Base-by-base conservation (phyloP, 2,329 filamentous ascomycete species). In the Monosporascus sp. region DNA sequence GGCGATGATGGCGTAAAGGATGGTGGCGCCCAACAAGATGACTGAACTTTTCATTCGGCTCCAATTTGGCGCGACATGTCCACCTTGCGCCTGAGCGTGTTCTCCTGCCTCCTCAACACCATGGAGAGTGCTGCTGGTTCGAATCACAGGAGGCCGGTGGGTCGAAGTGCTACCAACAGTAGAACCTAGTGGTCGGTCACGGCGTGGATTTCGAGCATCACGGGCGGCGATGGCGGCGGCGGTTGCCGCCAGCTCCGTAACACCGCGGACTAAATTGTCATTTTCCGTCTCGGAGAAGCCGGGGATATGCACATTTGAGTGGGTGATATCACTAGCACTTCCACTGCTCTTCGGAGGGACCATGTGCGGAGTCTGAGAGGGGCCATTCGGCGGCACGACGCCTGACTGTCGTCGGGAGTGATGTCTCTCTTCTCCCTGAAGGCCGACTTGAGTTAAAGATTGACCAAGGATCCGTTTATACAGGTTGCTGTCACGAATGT, bases 41-140 rank as follows among this genome's bases (percentile, higher is more conserved):
- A 97, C 77, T 2, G 90, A 81, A 76, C 90, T 96, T 80, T 97
- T 97, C 50, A 81, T 82, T 56, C 91, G 86, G 64, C 93, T 90
- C 94, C 94, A 99, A 69, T 99, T 99, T 5, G 94, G 94, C n/a
- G 94, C 94, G 70, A 99, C 94, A 64, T 99, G 95, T 1, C 93
- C 92, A 46, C 89, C 89, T 50, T 80, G 78, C n/a, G 69, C 70
- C n/a, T 63, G 62, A 0, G 67, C 72, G 45, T 78, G 73, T 25
- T 72, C 72, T 37, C 65, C 69, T 22, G 67, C 65, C 35, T 80
- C 78, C 39, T 83, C 82, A 37, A 72, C 68, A 14, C 78, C 76
- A 7, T 68, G 66, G 44, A 76, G 69, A 3, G 70, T 72, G 24
- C 67, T 66, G 6, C 67, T 66, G 6, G 71, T 68, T 15, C 74